A percentile compares a stretch with the other conserved stretches of the same genome.
These are phyloP conservation scores for Vitis hybrid DNA, from an alignment of 177 flowering plant species.

Conservation along the genomic window DNA sequence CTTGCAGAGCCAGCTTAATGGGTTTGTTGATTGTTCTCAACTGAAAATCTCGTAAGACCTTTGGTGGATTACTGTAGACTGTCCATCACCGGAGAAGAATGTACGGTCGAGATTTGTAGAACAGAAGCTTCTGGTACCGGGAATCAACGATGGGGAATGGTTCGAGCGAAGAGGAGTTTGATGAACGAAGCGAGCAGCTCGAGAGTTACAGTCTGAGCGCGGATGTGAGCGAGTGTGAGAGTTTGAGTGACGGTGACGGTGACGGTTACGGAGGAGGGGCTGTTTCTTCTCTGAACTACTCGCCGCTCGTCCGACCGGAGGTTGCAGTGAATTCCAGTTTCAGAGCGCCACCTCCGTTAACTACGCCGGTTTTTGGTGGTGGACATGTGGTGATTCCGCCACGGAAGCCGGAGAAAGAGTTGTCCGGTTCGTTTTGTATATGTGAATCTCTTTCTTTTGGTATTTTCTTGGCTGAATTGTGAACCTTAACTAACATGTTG, in stretches of 20 bases:
- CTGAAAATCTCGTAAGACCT: no score
- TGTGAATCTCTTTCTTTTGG: background rate
- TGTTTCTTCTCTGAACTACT: constrained; percentile 37
- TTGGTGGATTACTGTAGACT: no score
- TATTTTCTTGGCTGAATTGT: background rate
- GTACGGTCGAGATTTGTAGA: background rate
- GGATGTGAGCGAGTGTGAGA: constrained; percentile 71
- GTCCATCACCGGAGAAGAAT: background rate
- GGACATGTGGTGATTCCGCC: constrained; percentile 34
- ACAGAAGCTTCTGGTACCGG: background rate
- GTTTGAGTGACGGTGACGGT: constrained; percentile 33
- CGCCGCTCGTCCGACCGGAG: constrained; percentile 20
- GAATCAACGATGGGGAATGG: constrained; percentile 33
- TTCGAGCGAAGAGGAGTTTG: constrained; percentile 47
- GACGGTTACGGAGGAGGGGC: constrained; percentile 18
- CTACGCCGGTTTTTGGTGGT: constrained; percentile 44
- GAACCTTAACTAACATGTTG: no score
- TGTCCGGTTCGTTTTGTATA: constrained; percentile 25
- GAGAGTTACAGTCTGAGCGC: constrained; percentile 62
- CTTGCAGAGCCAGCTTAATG: no score
- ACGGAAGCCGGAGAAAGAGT: constrained; percentile 33
- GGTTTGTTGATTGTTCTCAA: no score
- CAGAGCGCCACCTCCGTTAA: constrained; percentile 17
- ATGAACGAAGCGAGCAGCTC: constrained; percentile 33
- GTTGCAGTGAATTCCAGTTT: constrained; percentile 12